phyloP scores from a whole-genome alignment of 352 stramenopile species.

The Phytopythium delawarense region DNA sequence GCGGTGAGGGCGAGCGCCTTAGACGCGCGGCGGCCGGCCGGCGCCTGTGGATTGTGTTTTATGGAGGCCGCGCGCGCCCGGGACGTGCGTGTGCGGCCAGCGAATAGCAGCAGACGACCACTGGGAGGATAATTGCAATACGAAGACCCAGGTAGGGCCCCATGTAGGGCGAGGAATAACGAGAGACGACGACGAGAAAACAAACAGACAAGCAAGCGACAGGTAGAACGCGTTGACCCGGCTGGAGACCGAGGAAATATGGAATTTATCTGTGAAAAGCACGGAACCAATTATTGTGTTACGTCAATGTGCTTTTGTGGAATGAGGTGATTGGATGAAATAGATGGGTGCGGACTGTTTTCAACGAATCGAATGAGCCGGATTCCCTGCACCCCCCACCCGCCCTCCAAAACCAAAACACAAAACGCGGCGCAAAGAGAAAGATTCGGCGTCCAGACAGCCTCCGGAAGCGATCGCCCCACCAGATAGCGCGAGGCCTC shows the following conservation, averaged over 20 bases:
- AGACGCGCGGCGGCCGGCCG: not conserved
- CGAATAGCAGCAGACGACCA: not conserved
- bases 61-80: not conserved
- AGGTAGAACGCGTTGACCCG: not conserved
- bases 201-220: not conserved
- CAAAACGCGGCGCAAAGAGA: not conserved
- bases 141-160: not conserved
- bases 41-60: not conserved
- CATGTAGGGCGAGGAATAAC: not conserved
- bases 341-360: no score
- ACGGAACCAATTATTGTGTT: not conserved
- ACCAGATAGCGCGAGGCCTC: no score
- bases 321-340: not conserved
- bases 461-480: no score
- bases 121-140: no score
- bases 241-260: not conserved
- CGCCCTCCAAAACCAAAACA: no score
- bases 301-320: not conserved
- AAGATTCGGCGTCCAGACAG: not conserved
- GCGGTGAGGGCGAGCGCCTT: not conserved
- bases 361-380: no score
- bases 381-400: no score
- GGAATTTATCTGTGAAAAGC: not conserved
- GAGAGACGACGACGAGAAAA: not conserved
- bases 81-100: not conserved